Evolutionary conservation across 306 rosid species (phyloP), one percentile per base, ranked within the genome.

Genomic region (Vicia villosa): DNA sequence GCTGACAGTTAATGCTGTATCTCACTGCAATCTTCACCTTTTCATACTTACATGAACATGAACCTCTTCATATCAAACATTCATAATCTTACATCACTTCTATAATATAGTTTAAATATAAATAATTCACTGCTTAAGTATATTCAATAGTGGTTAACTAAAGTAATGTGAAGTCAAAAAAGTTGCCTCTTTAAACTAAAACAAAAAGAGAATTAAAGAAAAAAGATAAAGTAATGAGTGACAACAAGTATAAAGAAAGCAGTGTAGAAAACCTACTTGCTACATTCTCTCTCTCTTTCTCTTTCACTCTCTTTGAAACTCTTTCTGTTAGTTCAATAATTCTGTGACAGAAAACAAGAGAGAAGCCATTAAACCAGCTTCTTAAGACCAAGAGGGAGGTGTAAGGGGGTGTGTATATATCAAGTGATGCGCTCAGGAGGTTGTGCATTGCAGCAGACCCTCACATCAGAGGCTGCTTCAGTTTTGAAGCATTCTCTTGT

Each of bases 391-490:
- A 43, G 38, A 68, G 73, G 74, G 74, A 77, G 81, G 84, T 81
- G 88, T 71, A 42, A 86, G 97, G 90, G 90, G 89, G 41, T 68
- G 86, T 84, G 84, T 77, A 76, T 81, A 58, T 16, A 22, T 24
- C 84, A 75, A 86, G 98, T 89, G 81, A 89, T 92, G 98, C 98
- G 96, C 83, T 86, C 96, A 80, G 98, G 95, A 83, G 89, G 63
- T 70, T 76, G 91, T 80, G 82, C 86, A 54, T 87, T 85, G 65
- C 94, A 89, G 79, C 98, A 92, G 92, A 89, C 98, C 91, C 94
- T 92, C 88, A 89, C 98, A 78, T 83, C 95, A 37, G 98, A 92
- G 98, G 98, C 98, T 84, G 98, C 98, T 78, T 86, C 98, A 50
- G 85, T 87, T 6, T 63, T 89, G 88, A 92, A 92, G 95, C 96